Evolutionary conservation across 257 asterid species (phyloP).

Genomic region (Solanum pimpinellifolium): DNA sequence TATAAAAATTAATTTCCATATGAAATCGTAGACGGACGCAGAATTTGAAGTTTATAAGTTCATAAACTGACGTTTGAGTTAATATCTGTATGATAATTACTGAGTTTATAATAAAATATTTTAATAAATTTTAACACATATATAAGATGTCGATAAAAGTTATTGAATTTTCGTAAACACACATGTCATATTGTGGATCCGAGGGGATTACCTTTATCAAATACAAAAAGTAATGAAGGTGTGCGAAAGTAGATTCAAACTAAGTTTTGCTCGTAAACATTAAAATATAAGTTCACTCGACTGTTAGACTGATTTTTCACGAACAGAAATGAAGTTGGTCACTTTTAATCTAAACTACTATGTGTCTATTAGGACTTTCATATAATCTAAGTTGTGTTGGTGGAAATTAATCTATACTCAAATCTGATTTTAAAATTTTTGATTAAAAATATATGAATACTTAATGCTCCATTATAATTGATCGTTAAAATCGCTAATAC

Average conservation of each 20-base stretch:
- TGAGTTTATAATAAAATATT: neutral
- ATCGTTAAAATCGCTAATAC: too few species aligned
- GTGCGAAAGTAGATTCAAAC: neutral
- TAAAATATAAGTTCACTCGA: neutral
- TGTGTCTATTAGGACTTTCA: neutral
- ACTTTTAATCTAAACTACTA: neutral
- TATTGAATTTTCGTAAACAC: neutral
- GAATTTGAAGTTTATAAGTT: neutral
- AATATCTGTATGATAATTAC: neutral
- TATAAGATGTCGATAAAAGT: neutral
- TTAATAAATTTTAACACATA: neutral
- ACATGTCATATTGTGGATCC: neutral
- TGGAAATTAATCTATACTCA: neutral
- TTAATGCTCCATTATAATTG: neutral
- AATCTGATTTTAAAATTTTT: fast-evolving
- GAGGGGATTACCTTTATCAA: neutral
- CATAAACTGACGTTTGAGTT: neutral
- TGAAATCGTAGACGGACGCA: neutral
- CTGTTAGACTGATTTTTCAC: neutral
- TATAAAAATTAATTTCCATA: neutral
- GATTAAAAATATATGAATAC: neutral
- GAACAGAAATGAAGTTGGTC: neutral
- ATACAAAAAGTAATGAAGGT: neutral
- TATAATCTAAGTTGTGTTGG: too few species aligned
- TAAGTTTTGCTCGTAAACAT: neutral